Evolutionary conservation across 768 basidiomycete species (phyloP).

Genomic region (Podaxis pistillaris): DNA sequence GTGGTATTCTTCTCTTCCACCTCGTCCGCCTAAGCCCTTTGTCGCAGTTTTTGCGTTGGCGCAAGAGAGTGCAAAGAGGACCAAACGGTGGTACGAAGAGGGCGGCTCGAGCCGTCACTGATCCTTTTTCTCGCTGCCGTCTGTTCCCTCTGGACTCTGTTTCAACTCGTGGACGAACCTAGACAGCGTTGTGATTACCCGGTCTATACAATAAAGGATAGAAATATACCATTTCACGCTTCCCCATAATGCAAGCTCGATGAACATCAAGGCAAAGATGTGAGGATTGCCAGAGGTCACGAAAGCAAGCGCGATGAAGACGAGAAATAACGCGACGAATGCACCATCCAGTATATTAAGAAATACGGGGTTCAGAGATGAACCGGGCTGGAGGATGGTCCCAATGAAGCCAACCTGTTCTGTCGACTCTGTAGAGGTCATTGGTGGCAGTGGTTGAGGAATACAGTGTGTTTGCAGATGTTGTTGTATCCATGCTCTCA

Average conservation of each 20-base stretch:
- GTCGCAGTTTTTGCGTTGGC: slow-evolving; percentile 77
- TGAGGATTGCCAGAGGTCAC: slow-evolving; percentile 67
- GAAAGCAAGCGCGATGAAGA: slow-evolving; percentile 58
- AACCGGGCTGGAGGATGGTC: slow-evolving; percentile 69
- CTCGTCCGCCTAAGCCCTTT: slow-evolving; percentile 12
- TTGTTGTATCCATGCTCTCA: slow-evolving; percentile 25
- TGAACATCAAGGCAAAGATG: slow-evolving; percentile 60
- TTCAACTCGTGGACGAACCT: slow-evolving; percentile 72
- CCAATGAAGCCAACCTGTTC: slow-evolving; percentile 40
- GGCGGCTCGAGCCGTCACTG: slow-evolving; percentile 38
- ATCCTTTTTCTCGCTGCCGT: slow-evolving; percentile 26
- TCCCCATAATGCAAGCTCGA: slow-evolving; percentile 71
- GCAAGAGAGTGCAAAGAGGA: slow-evolving; percentile 75
- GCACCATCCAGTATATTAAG: slow-evolving; percentile 61
- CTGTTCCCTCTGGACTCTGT: slow-evolving; percentile 25
- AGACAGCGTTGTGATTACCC: slow-evolving; percentile 19
- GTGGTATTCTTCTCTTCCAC: slow-evolving; percentile 24
- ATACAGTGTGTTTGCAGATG: slow-evolving; percentile 9
- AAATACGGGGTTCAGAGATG: slow-evolving; percentile 71
- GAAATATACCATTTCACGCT: slow-evolving; percentile 73
- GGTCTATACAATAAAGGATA: background rate
- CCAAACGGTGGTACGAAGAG: slow-evolving; percentile 85
- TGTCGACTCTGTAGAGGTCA: slow-evolving; percentile 6
- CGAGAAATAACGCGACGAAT: slow-evolving; percentile 54
- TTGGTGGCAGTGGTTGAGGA: background rate